A percentile compares a stretch with the other conserved stretches of the same genome.
Evolutionary conservation across 345 rosid genomes (phyloP).

Genomic region (Arabis alpina): DNA sequence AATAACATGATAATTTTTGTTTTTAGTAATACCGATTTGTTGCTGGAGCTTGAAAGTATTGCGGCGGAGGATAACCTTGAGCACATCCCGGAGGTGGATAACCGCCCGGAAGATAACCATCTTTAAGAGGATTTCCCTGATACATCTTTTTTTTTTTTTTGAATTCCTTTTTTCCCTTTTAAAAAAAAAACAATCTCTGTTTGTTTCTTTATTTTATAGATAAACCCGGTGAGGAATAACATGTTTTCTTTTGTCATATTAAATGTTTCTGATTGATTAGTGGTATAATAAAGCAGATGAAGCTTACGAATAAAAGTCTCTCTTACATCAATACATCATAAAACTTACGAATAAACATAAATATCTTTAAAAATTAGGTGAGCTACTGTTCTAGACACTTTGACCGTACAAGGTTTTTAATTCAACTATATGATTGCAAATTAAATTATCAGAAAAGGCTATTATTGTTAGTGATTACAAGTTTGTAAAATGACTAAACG

Average conservation of each 20-base stretch:
- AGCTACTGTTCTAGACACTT: background rate
- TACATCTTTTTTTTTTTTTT: conserved; percentile 45
- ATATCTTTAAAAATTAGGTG: background rate
- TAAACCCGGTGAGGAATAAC: conserved; percentile 16
- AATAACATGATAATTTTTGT: too few relatives aligned
- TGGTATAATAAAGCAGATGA: too few relatives aligned
- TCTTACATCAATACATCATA: too few relatives aligned
- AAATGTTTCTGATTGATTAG: background rate
- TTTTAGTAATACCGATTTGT: conserved; percentile 46
- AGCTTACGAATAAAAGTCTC: too few relatives aligned
- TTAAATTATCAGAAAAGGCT: too few relatives aligned
- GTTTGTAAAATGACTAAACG: too few relatives aligned
- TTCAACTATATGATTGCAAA: too few relatives aligned
- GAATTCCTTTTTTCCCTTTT: conserved; percentile 5
- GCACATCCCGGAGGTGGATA: conserved; percentile 69
- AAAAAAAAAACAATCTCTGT: conserved; percentile 15
- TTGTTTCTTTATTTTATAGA: conserved; percentile 37
- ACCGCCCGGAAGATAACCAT: conserved; percentile 55
- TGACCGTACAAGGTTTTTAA: background rate
- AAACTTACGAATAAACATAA: too few relatives aligned
- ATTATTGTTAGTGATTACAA: too few relatives aligned
- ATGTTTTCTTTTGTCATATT: too few relatives aligned
- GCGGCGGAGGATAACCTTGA: conserved; percentile 54
- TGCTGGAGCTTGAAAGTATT: conserved; percentile 53
- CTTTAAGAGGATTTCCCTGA: conserved; percentile 42